Base-by-base conservation (phyloP, 352 stramenopile genomes). In the Pythium scleroteichum region DNA sequence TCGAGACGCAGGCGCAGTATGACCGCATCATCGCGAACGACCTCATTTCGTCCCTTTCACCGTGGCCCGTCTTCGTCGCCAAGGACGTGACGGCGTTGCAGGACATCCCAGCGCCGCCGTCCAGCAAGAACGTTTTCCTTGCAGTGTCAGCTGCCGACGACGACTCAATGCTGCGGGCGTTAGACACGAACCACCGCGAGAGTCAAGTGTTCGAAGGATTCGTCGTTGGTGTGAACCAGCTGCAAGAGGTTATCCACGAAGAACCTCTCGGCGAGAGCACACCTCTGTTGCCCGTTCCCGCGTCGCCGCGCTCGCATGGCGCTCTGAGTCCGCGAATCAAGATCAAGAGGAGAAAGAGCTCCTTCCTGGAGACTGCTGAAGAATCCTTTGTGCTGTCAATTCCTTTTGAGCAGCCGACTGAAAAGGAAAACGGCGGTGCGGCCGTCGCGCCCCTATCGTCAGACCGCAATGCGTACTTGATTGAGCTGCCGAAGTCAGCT, bases 381-480 rank as follows among this genome's bases (percentile, higher is more conserved):
- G 78, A 91, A 40, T 88, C 81, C 1, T 93, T 93, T 40, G 84
- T 93, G 49, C 55, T 93, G 12, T 93, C 84, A 9, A 90, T 93
- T 54, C 84, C 84, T 1, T 86, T 90, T 44, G 79, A 90, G 22
- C 61, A 80, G 17, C 38, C 60, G 14, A 59, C 74, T n/a, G 35
- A 54, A 13, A 72, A 66, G 6, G 50, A 64, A 3, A 33, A 26
- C 7, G 58, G 62, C 12, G 24, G 46, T 73, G 22, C 33, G 66
- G 17, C 74, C 12, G 41, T 63, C 27, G 40, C 76, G 22, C 61
- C 73, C 10, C 69, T 82, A 45, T 66, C 64, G 8, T 73, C 74
- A 17, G 73, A 83, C 33, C 73, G 72, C 42, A 89, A 85, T 40
- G 85, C 83, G 10, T 92, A 90, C 59, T 50, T 94, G 39, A 94